A percentile compares a stretch with the other conserved stretches of the same genome.
These are phyloP conservation scores for Tricladium varicosporioides DNA, from an alignment of 2,329 filamentous ascomycete genomes.

Conservation along the genomic window DNA sequence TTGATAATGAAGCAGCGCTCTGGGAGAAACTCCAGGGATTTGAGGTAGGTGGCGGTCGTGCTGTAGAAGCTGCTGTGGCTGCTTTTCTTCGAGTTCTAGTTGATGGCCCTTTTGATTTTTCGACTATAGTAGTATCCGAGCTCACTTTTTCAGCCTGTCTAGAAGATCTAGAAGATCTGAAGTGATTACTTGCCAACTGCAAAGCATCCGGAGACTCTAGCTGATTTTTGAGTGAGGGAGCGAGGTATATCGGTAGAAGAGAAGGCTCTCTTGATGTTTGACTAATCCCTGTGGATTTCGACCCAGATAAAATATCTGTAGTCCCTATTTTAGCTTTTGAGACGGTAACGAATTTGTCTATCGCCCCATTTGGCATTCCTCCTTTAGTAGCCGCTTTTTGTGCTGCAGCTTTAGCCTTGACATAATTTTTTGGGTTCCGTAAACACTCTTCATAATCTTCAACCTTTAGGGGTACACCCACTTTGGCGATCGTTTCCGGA, in stretches of 20 bases:
- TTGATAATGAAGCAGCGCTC: neutral
- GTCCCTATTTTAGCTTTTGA: constrained; percentile 25
- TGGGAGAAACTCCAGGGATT: constrained; percentile 11
- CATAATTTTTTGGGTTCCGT: constrained; percentile 26
- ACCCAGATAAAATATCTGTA: neutral
- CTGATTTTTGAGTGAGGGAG: constrained; percentile 19
- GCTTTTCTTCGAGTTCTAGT: neutral
- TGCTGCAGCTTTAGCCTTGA: constrained; percentile 21
- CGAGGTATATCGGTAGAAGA: constrained; percentile 21
- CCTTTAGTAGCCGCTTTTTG: constrained; percentile 26
- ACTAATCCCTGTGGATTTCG: constrained; percentile 8
- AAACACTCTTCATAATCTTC: constrained; percentile 58
- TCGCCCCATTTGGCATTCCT: constrained; percentile 32
- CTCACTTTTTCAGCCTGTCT: neutral
- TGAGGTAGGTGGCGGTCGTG: constrained; percentile 1
- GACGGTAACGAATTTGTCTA: constrained; percentile 35
- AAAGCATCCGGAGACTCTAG: neutral
- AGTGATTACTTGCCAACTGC: neutral
- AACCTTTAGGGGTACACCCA: constrained; percentile 64
- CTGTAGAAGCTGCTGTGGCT: constrained; percentile 5
- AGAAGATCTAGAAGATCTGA: neutral
- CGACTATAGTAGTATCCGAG: neutral
- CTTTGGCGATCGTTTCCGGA: constrained; percentile 58
- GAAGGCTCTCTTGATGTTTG: constrained; percentile 12
- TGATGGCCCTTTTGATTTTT: neutral